Conservation (phyloP, 2,329 filamentous ascomycete genomes). For the Alternaria postmessia region DNA sequence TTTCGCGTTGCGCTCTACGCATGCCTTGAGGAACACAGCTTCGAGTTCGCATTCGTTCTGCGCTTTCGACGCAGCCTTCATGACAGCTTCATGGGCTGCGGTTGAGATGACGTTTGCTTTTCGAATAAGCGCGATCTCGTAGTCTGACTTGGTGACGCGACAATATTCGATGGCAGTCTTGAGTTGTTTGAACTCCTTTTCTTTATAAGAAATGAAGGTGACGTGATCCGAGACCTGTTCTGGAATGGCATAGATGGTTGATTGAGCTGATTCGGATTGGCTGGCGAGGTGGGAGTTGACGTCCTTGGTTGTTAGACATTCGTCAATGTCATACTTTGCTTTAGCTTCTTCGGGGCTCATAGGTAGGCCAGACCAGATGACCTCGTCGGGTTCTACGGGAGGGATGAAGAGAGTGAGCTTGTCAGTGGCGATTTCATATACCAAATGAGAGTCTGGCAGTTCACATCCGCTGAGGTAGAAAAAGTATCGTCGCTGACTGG, state of each 20-base stretch:
- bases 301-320: constrained; percentile 75
- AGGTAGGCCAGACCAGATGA: constrained; percentile 93
- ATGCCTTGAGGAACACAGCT: constrained; percentile 78
- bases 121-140: constrained; percentile 83
- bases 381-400: constrained; percentile 82
- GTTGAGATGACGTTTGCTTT: constrained; percentile 83
- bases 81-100: constrained; percentile 76
- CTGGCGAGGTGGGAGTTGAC: constrained; percentile 76
- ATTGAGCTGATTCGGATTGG: constrained; percentile 56
- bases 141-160: constrained; percentile 83
- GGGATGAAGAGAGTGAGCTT: constrained; percentile 90
- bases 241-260: constrained; percentile 76
- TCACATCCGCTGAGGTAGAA: constrained; percentile 92
- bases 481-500: constrained; percentile 87
- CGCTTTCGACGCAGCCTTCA: constrained; percentile 68
- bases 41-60: constrained; percentile 85
- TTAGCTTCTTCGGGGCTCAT: constrained; percentile 78
- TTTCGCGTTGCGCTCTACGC: constrained; percentile 76
- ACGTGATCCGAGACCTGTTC: constrained; percentile 77
- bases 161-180: constrained; percentile 78
- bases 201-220: constrained; percentile 74
- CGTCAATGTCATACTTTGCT: constrained; percentile 71
- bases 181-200: constrained; percentile 65
- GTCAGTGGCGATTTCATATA: constrained; percentile 78
- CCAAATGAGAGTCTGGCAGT: constrained; percentile 79